Evolutionary conservation across 1,284 basidiomycete species (phyloP).

Genomic region (Irpex lacteus): DNA sequence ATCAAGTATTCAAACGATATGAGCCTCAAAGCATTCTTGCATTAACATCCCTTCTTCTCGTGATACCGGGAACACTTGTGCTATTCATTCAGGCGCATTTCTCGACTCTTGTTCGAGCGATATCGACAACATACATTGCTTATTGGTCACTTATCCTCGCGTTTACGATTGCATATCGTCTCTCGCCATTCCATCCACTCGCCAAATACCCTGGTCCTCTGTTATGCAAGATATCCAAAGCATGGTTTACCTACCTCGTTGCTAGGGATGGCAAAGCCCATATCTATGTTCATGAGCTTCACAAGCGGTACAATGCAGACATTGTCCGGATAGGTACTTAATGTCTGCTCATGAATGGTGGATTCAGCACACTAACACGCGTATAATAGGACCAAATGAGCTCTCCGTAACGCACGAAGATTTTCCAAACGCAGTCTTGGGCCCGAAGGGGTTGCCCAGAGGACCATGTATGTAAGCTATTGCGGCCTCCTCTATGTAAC

Average conservation of each 20-base stretch:
- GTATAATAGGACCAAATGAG: constrained; percentile 15
- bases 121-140: background rate
- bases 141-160: background rate
- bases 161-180: constrained; percentile 4
- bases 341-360: no score
- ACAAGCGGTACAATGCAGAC: constrained; percentile 11
- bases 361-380: no score
- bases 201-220: constrained; percentile 14
- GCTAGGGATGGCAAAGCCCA: constrained; percentile 1
- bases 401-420: constrained; percentile 12
- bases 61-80: background rate
- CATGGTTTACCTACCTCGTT: background rate
- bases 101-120: background rate
- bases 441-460: constrained; percentile 9
- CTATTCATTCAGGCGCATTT: background rate
- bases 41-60: background rate
- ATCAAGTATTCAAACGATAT: constrained; percentile 1
- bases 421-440: constrained; percentile 7
- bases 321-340: constrained; percentile 14
- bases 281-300: constrained; percentile 3
- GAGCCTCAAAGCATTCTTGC: background rate
- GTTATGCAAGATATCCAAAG: constrained; percentile 9
- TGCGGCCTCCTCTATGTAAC: background rate
- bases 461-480: constrained; percentile 14
- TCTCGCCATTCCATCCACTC: constrained; percentile 16